Percentiles rank a stretch among this genome's conserved stretches.
These are phyloP conservation scores for Starmera amethionina DNA, from an alignment of 805 yeast species.

Conservation along the genomic window DNA sequence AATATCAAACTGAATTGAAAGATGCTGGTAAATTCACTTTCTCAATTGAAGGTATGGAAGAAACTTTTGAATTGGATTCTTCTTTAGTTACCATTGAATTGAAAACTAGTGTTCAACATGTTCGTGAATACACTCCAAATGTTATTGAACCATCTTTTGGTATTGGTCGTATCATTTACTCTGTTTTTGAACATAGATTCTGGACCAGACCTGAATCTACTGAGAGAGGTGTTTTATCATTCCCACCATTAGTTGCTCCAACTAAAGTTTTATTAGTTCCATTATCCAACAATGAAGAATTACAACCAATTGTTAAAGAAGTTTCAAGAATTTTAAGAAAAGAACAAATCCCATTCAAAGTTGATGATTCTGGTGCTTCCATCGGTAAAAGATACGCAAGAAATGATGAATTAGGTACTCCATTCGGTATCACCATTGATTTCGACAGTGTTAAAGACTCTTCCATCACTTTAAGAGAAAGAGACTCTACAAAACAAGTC, in stretches of 20 bases:
- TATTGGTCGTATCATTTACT: slow-evolving; percentile 92
- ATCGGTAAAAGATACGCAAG: slow-evolving; percentile 98
- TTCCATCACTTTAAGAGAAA: slow-evolving; percentile 90
- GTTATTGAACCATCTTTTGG: slow-evolving; percentile 99
- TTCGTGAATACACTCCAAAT: slow-evolving; percentile 92
- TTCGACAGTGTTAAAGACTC: slow-evolving; percentile 84
- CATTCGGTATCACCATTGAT: slow-evolving; percentile 95
- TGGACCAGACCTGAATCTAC: slow-evolving; percentile 90
- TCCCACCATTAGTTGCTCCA: slow-evolving; percentile 95
- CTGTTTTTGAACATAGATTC: slow-evolving; percentile 88
- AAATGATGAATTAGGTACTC: slow-evolving; percentile 97
- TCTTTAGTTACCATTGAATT: slow-evolving; percentile 68
- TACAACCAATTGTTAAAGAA: slow-evolving; percentile 63
- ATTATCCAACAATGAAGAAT: slow-evolving; percentile 71
- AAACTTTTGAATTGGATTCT: slow-evolving; percentile 59
- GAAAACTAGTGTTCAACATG: slow-evolving; percentile 74
- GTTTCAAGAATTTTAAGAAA: slow-evolving; percentile 65
- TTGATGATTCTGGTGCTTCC: slow-evolving; percentile 94
- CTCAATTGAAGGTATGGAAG: slow-evolving; percentile 55
- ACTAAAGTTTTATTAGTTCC: slow-evolving; percentile 95
- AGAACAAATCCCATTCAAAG: slow-evolving; percentile 85
- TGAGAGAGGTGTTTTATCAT: slow-evolving; percentile 82
- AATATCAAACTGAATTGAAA: slow-evolving; percentile 58
- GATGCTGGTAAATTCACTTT: slow-evolving; percentile 54
- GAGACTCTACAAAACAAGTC: slow-evolving; percentile 94